Evolutionary conservation across 1,284 basidiomycete species (phyloP).

Genomic region (Earliella scabrosa): DNA sequence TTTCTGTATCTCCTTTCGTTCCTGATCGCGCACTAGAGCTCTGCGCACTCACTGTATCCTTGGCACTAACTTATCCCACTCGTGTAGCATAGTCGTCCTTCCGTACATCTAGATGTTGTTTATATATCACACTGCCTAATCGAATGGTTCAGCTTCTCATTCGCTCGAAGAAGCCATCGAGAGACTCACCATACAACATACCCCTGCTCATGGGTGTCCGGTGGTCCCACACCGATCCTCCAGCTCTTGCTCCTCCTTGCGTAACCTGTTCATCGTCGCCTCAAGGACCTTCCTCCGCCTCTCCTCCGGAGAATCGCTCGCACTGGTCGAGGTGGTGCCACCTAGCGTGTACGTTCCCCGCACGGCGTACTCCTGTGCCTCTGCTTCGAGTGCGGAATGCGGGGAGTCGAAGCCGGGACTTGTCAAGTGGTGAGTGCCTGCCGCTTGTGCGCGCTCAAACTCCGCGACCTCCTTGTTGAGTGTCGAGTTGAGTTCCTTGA

Average conservation of each 20-base stretch:
- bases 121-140: no score
- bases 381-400: constrained; percentile 56
- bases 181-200: not conserved
- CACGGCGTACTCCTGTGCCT: constrained; percentile 51
- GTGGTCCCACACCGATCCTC: constrained; percentile 70
- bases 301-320: constrained; percentile 56
- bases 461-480: constrained; percentile 74
- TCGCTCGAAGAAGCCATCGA: not conserved
- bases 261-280: constrained; percentile 62
- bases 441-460: constrained; percentile 57
- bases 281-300: constrained; percentile 55
- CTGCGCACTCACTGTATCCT: not conserved
- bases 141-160: not conserved
- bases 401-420: constrained; percentile 49
- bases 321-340: constrained; percentile 21
- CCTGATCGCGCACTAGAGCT: not conserved
- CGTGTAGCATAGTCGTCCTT: not conserved
- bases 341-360: constrained; percentile 44
- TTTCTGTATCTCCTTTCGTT: no score
- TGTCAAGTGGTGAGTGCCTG: constrained; percentile 59
- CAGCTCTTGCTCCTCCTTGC: constrained; percentile 70
- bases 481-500: constrained; percentile 77
- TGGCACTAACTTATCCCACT: not conserved
- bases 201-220: not conserved
- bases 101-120: not conserved